Conservation (phyloP, 306 rosid genomes). For the Arachis hypogaea region DNA sequence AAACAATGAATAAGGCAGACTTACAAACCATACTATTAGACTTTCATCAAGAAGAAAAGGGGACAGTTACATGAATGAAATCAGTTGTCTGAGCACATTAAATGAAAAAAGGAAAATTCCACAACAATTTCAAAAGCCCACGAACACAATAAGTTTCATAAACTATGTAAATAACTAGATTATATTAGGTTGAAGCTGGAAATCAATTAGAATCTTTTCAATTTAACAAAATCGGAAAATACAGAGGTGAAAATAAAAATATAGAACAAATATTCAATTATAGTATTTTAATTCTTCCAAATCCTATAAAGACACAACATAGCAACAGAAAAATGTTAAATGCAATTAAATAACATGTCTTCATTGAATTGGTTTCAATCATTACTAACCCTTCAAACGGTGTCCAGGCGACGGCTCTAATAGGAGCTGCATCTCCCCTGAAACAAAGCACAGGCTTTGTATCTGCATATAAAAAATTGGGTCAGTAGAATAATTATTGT, state of each 20-base stretch:
- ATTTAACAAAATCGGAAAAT: constrained; percentile 6
- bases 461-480: constrained; percentile 58
- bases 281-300: constrained; percentile 13
- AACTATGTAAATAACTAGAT: constrained; percentile 9
- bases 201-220: constrained; percentile 14
- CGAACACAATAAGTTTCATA: constrained; percentile 13
- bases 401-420: constrained; percentile 91
- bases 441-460: constrained; percentile 82
- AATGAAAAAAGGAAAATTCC: constrained; percentile 21
- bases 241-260: constrained; percentile 5
- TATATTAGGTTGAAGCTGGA: constrained; percentile 32
- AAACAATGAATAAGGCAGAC: constrained; percentile 12
- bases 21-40: constrained; percentile 6
- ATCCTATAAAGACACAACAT: constrained; percentile 22
- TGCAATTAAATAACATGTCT: constrained; percentile 18
- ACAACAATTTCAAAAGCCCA: constrained; percentile 20
- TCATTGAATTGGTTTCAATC: constrained; percentile 32
- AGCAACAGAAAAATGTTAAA: constrained; percentile 18
- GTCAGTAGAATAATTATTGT: constrained; percentile 29
- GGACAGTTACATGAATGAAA: constrained; percentile 5
- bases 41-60: background rate
- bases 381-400: constrained; percentile 77
- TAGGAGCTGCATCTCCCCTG: constrained; percentile 81
- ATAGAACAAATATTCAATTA: constrained; percentile 15
- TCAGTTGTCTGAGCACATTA: constrained; percentile 4